These are phyloP conservation scores for Sechiopsis laciniata DNA, from an alignment of 306 rosid genomes.

Conservation along the genomic window DNA sequence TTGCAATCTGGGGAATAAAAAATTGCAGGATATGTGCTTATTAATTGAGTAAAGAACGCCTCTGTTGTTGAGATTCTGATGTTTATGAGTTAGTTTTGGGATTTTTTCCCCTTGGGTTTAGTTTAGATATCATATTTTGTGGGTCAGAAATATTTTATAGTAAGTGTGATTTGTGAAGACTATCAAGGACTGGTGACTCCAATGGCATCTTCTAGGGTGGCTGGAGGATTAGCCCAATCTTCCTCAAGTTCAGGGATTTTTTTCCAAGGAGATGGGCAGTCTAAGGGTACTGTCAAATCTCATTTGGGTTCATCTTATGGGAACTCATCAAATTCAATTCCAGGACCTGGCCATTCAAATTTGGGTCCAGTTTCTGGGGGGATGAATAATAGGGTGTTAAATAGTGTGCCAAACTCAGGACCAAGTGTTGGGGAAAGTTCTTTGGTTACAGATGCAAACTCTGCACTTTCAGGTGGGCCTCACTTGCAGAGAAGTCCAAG, in stretches of 20 bases:
- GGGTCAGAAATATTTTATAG: constrained; percentile 24
- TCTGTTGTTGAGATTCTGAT: constrained; percentile 11
- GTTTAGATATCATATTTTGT: constrained; percentile 28
- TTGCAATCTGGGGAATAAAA: neutral
- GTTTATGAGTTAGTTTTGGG: constrained; percentile 7
- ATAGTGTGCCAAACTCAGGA: constrained; percentile 78
- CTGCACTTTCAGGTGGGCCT: constrained; percentile 52
- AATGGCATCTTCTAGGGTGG: constrained; percentile 89
- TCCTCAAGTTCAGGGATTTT: constrained; percentile 91
- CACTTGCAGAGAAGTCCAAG: constrained; percentile 89
- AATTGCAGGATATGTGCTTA: neutral
- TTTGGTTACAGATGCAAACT: constrained; percentile 94
- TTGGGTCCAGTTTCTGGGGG: constrained; percentile 81
- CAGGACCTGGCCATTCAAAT: constrained; percentile 68
- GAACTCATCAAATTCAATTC: constrained; percentile 66
- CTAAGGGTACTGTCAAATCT: constrained; percentile 69
- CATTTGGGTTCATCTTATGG: constrained; percentile 80
- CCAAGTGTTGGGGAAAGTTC: constrained; percentile 96
- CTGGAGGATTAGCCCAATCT: constrained; percentile 90
- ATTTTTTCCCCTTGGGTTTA: neutral
- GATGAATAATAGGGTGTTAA: constrained; percentile 52
- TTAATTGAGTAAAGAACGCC: constrained; percentile 8
- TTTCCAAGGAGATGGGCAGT: constrained; percentile 90
- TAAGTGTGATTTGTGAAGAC: constrained; percentile 41
- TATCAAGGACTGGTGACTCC: constrained; percentile 60